Percentiles rank a stretch among this genome's conserved stretches.
Evolutionary conservation across 805 yeast species (phyloP).

Genomic region (Teunomyces lycoperdinae): DNA sequence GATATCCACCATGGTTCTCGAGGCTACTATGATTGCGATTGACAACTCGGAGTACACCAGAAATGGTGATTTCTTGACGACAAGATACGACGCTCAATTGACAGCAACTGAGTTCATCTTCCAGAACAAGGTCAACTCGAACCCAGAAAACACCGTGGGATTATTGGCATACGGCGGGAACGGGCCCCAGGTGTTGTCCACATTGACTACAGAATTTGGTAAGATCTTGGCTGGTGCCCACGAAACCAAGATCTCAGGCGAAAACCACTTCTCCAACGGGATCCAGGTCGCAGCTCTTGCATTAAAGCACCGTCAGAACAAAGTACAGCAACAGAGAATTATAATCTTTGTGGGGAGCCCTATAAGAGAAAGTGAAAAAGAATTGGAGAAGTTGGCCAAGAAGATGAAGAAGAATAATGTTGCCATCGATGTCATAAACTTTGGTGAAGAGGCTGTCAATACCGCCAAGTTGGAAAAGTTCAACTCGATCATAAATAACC

Average conservation of each 20-base stretch:
- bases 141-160: conserved; percentile 95
- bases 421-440: conserved; percentile 85
- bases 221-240: conserved; percentile 81
- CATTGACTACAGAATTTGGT: conserved; percentile 85
- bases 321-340: conserved; percentile 86
- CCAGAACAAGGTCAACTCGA: conserved; percentile 78
- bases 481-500: conserved; percentile 67
- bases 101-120: conserved; percentile 87
- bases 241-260: conserved; percentile 69
- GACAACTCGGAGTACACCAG: conserved; percentile 96
- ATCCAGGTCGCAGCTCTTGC: conserved; percentile 91
- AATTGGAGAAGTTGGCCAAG: conserved; percentile 80
- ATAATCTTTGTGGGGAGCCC: conserved; percentile 90
- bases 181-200: conserved; percentile 83
- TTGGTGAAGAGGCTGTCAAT: conserved; percentile 84
- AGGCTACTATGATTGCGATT: conserved; percentile 92
- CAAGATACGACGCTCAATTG: conserved; percentile 87
- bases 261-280: conserved; percentile 68
- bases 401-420: conserved; percentile 90
- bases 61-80: conserved; percentile 88
- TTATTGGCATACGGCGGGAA: conserved; percentile 82
- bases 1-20: conserved; percentile 69
- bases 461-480: conserved; percentile 78
- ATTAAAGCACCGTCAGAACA: conserved; percentile 93
- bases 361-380: conserved; percentile 62